A percentile compares a stretch with the other conserved stretches of the same genome.
Evolutionary conservation across 352 stramenopile species (phyloP).

Genomic region (Plasmopara viticola): DNA sequence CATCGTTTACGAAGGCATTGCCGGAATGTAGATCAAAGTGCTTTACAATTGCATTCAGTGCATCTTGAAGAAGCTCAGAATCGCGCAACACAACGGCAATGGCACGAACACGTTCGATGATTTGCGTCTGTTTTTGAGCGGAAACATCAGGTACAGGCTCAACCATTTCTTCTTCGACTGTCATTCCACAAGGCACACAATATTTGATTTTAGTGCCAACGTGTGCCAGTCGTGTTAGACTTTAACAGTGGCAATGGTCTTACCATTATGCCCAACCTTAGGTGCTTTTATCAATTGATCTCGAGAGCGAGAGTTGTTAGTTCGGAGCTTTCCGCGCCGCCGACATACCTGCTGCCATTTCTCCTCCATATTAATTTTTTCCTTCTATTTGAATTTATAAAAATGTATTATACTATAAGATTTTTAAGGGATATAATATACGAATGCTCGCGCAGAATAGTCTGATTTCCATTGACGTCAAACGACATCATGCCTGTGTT

Average conservation of each 20-base stretch:
- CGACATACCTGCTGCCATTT: constrained; percentile 28
- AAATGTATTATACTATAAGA: too few species aligned
- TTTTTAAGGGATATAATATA: too few species aligned
- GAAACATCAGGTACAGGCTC: constrained; percentile 26
- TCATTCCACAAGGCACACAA: background rate
- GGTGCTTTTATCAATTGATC: background rate
- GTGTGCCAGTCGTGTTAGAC: background rate
- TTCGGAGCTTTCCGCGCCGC: constrained; percentile 14
- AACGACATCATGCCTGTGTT: too few species aligned
- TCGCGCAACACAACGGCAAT: constrained; percentile 29
- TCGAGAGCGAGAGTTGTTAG: constrained; percentile 1
- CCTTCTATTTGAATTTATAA: too few species aligned
- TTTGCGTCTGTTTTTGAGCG: constrained; percentile 27
- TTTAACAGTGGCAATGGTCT: background rate
- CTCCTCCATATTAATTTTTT: constrained; percentile 13
- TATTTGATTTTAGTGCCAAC: background rate
- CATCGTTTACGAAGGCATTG: constrained; percentile 2
- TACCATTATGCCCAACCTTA: constrained; percentile 5
- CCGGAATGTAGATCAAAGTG: constrained; percentile 23
- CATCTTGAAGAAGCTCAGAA: constrained; percentile 25
- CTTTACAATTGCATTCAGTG: constrained; percentile 17
- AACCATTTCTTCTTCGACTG: constrained; percentile 19
- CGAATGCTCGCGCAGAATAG: too few species aligned
- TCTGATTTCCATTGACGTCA: too few species aligned
- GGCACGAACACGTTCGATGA: constrained; percentile 31